phyloP scores from a whole-genome alignment of 768 basidiomycete species.

The Russula virescens region DNA sequence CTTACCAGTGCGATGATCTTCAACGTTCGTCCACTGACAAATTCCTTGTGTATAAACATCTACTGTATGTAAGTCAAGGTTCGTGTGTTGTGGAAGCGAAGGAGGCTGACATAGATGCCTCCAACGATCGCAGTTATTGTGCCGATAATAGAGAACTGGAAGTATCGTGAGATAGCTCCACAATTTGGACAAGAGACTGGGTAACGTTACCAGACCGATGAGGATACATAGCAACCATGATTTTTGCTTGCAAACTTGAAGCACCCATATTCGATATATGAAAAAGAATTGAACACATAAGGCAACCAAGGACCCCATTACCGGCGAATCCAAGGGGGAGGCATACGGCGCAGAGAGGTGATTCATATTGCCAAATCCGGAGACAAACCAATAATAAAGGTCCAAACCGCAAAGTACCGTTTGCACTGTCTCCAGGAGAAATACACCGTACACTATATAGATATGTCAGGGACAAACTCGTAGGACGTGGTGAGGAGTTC shows the following conservation, averaged over 20 bases:
- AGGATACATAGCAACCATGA: background rate
- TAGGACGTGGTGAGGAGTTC: background rate
- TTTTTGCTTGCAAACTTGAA: background rate
- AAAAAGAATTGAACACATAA: slow-evolving; percentile 32
- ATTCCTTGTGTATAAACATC: background rate
- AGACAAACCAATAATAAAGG: slow-evolving; percentile 30
- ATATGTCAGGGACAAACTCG: background rate
- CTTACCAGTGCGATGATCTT: background rate
- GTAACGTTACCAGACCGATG: slow-evolving; percentile 1
- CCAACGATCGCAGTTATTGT: background rate
- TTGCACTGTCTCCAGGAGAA: slow-evolving; percentile 27
- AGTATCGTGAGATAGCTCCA: background rate
- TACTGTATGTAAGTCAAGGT: background rate
- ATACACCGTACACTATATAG: slow-evolving; percentile 27
- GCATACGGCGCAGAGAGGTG: slow-evolving; percentile 24
- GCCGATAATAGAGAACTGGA: background rate
- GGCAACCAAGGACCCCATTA: slow-evolving; percentile 28
- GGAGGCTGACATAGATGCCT: slow-evolving; percentile 1
- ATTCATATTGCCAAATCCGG: slow-evolving; percentile 30
- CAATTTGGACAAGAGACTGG: background rate
- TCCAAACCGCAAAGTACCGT: slow-evolving; percentile 27
- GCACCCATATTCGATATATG: slow-evolving; percentile 29
- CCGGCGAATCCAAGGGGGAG: slow-evolving; percentile 28
- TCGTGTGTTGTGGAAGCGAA: background rate
- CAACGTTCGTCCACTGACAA: background rate